Evolutionary conservation across 805 yeast genomes (phyloP), one percentile per base, ranked within the genome.

Genomic region (Candida broadrunensis): DNA sequence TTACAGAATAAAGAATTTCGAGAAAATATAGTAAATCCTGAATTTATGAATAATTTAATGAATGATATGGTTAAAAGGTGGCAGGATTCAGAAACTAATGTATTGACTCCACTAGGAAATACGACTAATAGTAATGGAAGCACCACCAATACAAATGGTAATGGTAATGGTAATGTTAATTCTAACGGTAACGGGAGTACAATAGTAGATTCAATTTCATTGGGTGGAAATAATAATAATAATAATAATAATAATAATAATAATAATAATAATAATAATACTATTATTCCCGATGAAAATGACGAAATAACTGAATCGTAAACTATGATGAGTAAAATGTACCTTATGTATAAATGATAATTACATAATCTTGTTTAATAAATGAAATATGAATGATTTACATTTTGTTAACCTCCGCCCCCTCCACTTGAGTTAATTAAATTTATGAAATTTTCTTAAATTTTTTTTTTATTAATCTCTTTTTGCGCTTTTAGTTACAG

Each of bases 1-100:
- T 68, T 81, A 11, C 77, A 77, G 49, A 68, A 65, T 25, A 73
- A 70, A 37, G 72, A 70, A 33, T 81, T 80, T 48, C 64, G 88
- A 41, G 67, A 67, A 40, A 77, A 74, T 45, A 79, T 82, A 2
- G 65, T 77, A 44, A 72, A 77, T 55, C 69, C 80, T 29, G 80
- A 83, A 54, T 65, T 76, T 50, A 71, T 83, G 64, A 71, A 78
- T 46, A 67, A 75, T 33, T 50, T 79, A 46, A 83, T 80, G 81
- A 81, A 82, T 48, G 90, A 84, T 54, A 84, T 85, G 91, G 88
- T 82, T 7, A 72, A 75, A 38, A 68, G 84, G 47, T 85, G 91
- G 89, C 77, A 69, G 54, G 69, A 65, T 33, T 54, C 47, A 23
- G 61, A 56, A 13, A 12, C 20, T 23, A 19, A 29, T 40, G 36